Base-by-base conservation (phyloP, 805 yeast species). In the Peterozyma toletana region DNA sequence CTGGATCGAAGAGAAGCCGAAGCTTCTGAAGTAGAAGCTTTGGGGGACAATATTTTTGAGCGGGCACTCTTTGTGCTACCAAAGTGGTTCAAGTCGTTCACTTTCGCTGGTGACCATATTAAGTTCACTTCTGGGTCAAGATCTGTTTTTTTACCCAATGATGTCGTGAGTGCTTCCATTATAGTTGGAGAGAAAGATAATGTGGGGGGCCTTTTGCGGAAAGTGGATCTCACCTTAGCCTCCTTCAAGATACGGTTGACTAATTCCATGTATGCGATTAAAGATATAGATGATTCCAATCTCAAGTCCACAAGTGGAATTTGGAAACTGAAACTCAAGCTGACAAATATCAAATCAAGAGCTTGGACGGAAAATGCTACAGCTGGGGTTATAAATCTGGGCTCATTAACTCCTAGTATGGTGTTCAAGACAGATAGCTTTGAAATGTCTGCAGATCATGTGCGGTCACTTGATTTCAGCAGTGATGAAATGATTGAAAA, bases 61-160 rank as follows among this genome's bases (percentile, higher is more conserved):
- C 37, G 49, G 35, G 2, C 39, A 50, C 5, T 50, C 44, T 51
- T 69, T 54, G 52, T 58, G 6, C 42, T 68, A 16, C 74, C 74
- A 3, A 29, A 37, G 1, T 61, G 64, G 59, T 57, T 70, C 21
- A 57, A 58, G 34, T 52, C 49, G 6, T 13, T 59, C 6, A 55
- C 51, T 14, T 13, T 69, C 18, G 50, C 48, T 39, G 38, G 59
- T 6, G 40, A 33, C 10, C 51, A 56, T 11, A 50, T 64, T 5
- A 48, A 47, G 2, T 29, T 66, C 1, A 43, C 57, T 3, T 38
- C 69, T 11, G 75, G 75, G 3, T 62, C 71, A 9, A 60, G 77
- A 34, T 71, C 76, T 1, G 60, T 71, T 2, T 57, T 71, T 39
- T 55, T 71, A 53, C 68, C 73, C 4, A 61, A 67, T 15, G 67